A percentile compares a stretch with the other conserved stretches of the same genome.
Evolutionary conservation across 768 basidiomycete species (phyloP).

Genomic region (Vararia minispora): DNA sequence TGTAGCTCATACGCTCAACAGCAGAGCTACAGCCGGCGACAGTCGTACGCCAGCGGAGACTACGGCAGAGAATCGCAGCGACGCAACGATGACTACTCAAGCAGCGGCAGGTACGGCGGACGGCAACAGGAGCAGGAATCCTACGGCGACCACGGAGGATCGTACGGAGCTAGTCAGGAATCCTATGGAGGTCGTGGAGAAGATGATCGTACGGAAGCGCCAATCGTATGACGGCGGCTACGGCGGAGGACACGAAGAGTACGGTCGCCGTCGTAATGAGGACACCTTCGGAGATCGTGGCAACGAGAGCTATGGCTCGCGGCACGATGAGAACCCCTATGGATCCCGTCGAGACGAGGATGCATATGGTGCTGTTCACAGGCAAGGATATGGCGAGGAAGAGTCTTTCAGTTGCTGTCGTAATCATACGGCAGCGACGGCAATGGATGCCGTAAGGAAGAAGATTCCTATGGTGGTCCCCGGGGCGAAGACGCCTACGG

Average conservation of each 20-base stretch:
- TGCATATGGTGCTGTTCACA: neutral
- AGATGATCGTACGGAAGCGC: slow-evolving; percentile 3
- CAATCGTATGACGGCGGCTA: neutral
- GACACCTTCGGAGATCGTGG: too few species aligned
- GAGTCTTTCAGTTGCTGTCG: slow-evolving; percentile 2
- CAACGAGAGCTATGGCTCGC: too few species aligned
- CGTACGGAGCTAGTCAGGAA: neutral
- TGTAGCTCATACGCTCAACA: neutral
- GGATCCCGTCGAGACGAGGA: neutral
- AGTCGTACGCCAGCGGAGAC: neutral
- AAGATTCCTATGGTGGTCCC: neutral
- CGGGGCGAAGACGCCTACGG: neutral
- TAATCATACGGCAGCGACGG: neutral
- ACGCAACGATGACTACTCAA: too few species aligned
- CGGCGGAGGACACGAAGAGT: neutral
- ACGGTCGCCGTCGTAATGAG: neutral
- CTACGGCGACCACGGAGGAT: neutral
- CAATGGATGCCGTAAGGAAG: neutral
- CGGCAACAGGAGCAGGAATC: neutral
- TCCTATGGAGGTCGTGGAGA: neutral
- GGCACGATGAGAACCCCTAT: too few species aligned
- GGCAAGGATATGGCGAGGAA: slow-evolving; percentile 6
- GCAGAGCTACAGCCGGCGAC: neutral
- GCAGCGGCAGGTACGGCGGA: neutral
- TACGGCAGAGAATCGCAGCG: too few species aligned